Evolutionary conservation across 441 rosid genomes (phyloP).

Genomic region (Bruguiera hainesii): DNA sequence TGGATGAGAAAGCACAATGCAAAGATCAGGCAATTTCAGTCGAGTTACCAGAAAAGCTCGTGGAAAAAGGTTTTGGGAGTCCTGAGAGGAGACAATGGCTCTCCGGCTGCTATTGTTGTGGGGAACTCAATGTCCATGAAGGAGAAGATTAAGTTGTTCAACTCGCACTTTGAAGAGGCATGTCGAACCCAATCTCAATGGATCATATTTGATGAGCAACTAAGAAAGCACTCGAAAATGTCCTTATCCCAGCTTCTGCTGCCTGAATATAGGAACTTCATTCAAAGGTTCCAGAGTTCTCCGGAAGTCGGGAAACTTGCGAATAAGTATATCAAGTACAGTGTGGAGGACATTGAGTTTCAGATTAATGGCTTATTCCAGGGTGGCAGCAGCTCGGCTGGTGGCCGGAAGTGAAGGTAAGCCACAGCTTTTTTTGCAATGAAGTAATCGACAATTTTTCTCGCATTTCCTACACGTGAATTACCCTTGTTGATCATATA

Average conservation of each 20-base stretch:
- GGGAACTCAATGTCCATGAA: constrained; percentile 50
- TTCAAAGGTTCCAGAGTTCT: constrained; percentile 46
- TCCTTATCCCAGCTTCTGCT: constrained; percentile 46
- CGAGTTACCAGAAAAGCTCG: constrained; percentile 59
- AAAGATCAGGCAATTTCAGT: constrained; percentile 58
- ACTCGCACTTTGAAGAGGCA: constrained; percentile 44
- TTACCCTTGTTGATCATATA: too few relatives aligned
- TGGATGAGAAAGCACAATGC: constrained; percentile 84
- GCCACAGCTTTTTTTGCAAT: background rate
- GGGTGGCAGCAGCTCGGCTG: constrained; percentile 41
- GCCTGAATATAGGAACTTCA: constrained; percentile 62
- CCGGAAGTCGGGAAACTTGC: constrained; percentile 62
- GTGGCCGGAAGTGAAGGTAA: constrained; percentile 55
- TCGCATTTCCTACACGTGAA: too few relatives aligned
- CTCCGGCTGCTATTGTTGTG: constrained; percentile 31
- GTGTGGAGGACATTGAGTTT: constrained; percentile 52
- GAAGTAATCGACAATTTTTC: too few relatives aligned
- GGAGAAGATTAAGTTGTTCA: constrained; percentile 68
- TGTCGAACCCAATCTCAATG: constrained; percentile 60
- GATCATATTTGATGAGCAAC: constrained; percentile 71
- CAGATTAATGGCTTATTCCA: constrained; percentile 58
- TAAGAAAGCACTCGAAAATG: constrained; percentile 52
- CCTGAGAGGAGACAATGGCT: constrained; percentile 50
- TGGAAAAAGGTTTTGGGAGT: constrained; percentile 64
- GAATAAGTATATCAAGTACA: constrained; percentile 43